Evolutionary conservation across 2,329 filamentous ascomycete species (phyloP).

Genomic region (Sporothrix brasiliensis): DNA sequence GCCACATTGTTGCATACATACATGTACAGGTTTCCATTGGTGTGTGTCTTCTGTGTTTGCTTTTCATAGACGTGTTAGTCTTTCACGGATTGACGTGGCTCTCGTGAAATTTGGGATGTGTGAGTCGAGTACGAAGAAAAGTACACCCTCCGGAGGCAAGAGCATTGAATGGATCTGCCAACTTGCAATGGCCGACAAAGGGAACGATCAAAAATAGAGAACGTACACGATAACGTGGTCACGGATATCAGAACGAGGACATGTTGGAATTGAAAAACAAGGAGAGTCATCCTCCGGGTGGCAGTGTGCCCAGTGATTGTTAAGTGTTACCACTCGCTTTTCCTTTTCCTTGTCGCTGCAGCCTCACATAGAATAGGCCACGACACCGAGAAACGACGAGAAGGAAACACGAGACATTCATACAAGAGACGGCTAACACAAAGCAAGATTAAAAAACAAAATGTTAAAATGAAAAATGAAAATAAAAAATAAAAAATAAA

Average conservation of each 20-base stretch:
- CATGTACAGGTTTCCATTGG: neutral
- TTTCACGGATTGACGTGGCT: neutral
- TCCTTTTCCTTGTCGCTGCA: neutral
- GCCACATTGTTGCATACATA: conserved; percentile 9
- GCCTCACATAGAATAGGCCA: conserved; percentile 2
- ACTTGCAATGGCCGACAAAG: neutral
- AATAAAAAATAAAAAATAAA: neutral
- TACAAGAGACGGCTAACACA: neutral
- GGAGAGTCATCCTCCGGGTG: conserved; percentile 1
- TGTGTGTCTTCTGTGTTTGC: neutral
- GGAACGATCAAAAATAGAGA: neutral
- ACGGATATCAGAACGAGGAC: neutral
- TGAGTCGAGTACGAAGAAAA: neutral
- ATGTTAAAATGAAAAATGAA: no score
- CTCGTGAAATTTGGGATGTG: neutral
- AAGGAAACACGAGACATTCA: neutral
- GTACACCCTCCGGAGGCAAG: no score
- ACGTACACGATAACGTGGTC: neutral
- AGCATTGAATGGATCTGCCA: neutral
- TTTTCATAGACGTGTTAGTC: neutral
- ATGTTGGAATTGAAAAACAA: neutral
- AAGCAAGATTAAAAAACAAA: neutral
- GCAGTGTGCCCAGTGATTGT: conserved; percentile 2
- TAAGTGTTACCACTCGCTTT: neutral
- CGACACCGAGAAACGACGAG: neutral